Evolutionary conservation across 1,139 yeast genomes (phyloP), one percentile per base, ranked within the genome.

Genomic region (Kodamaea sp.): DNA sequence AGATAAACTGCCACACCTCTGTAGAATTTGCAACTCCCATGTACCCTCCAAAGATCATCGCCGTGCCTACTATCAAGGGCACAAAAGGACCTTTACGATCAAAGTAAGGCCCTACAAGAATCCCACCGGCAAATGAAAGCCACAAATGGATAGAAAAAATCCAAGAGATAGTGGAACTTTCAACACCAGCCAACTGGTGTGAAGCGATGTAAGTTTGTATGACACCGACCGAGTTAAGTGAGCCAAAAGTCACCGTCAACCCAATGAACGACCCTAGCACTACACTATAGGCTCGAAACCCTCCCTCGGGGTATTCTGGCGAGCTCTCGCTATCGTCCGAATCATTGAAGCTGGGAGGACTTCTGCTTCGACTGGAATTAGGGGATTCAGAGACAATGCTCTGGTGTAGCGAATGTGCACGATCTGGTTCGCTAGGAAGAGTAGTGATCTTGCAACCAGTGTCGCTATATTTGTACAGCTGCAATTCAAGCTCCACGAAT

Each of bases 71-170:
- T 7, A 54, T 32, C 28, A 66, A 43, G 2, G 61, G 60, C 15
- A 42, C 38, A 12, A 55, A 44, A 11, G 68, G 50, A 2, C 73
- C 73, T 24, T 53, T 52, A 6, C 47, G 44, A 38, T 65, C 73
- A 42, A 66, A 66, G 15, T 61, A 45, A 4, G 70, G 71, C 0
- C 73, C 73, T 7, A 56, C 59, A 15, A 66, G 31, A 12, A 65
- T 50, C 2, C 69, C 66, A 15, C 57, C 48, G 5, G 59, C 53
- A 38, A 59, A 65, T 19, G 65, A 47, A 15, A 66, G 43, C 15
- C 59, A 55, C 37, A 62, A 44, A 39, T 61, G 64, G 23, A 66
- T 53, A 15, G 71, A 63, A 35, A 66, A 66, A 19, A 66, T 59
- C 73, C 72, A 66, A 5, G 70, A 59, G 5, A 46, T 37, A 6